Evolutionary conservation across 805 yeast species (phyloP).

Genomic region (Jamesozyma hellenica): DNA sequence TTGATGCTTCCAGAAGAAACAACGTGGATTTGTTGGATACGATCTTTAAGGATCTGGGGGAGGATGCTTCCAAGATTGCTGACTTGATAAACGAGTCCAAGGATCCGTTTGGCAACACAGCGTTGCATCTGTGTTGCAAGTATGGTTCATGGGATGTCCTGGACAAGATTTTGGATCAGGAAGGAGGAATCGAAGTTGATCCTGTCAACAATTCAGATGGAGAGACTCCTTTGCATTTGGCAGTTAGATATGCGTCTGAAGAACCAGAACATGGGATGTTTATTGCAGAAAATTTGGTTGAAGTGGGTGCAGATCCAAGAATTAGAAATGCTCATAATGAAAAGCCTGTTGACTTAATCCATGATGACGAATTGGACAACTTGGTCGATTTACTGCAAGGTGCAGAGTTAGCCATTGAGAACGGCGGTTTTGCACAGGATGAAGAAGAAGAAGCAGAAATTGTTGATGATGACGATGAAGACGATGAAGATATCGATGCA

Average conservation of each 20-base stretch:
- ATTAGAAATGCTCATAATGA: conserved; percentile 50
- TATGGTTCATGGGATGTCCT: conserved; percentile 81
- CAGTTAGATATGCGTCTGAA: conserved; percentile 62
- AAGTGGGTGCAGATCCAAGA: conserved; percentile 83
- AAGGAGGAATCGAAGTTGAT: conserved; percentile 78
- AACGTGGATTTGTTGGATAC: conserved; percentile 63
- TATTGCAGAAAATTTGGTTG: conserved; percentile 69
- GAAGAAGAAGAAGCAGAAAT: conserved; percentile 30
- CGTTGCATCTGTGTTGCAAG: conserved; percentile 72
- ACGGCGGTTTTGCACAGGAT: conserved; percentile 29
- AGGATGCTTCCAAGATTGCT: conserved; percentile 30
- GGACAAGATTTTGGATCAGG: conserved; percentile 73
- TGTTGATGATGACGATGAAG: conserved; percentile 25
- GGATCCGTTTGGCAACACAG: conserved; percentile 70
- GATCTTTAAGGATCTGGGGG: conserved; percentile 38
- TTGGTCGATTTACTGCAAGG: conserved; percentile 59
- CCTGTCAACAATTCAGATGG: conserved; percentile 59
- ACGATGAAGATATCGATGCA: conserved; percentile 4
- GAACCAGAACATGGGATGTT: conserved; percentile 82
- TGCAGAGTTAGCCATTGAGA: conserved; percentile 65
- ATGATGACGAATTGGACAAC: conserved; percentile 42
- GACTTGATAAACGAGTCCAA: conserved; percentile 55
- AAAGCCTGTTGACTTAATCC: conserved; percentile 65
- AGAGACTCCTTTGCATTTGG: conserved; percentile 83
- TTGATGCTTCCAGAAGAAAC: conserved; percentile 83